Evolutionary conservation across 768 basidiomycete genomes (phyloP), one percentile per base, ranked within the genome.

Genomic region (Cystofilobasidium macerans): DNA sequence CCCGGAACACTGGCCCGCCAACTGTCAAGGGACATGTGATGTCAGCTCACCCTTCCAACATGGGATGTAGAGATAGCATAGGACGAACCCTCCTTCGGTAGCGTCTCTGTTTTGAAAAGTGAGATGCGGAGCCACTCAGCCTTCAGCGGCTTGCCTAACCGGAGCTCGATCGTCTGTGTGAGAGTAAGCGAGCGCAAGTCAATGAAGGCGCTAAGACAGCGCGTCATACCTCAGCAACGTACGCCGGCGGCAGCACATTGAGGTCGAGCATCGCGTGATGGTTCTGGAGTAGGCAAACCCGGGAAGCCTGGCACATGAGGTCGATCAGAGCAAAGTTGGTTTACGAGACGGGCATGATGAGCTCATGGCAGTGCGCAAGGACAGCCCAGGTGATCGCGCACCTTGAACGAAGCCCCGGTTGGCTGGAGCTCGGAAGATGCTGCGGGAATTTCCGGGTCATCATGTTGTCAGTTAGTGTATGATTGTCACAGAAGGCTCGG

Each of bases 351-450:
- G n/a, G n/a, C n/a, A n/a, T n/a, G n/a, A n/a, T n/a, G n/a, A n/a
- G n/a, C n/a, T n/a, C n/a, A n/a, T n/a, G n/a, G n/a, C n/a, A n/a
- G n/a, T n/a, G n/a, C n/a, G n/a, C n/a, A n/a, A n/a, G n/a, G n/a
- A n/a, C n/a, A n/a, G n/a, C n/a, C n/a, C n/a, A n/a, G n/a, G n/a
- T n/a, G n/a, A n/a, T n/a, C n/a, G 9, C 54, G 30, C n/a, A 64
- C 63, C 63, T 16, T 57, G 54, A 3, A 64, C 56, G 63, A 64
- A 64, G 20, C 40, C 63, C 42, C 53, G 20, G 53, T 64, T 64
- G 13, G 63, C 63, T 11, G 63, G 63, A 18, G 63, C 63, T 24
- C 63, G 42, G 22, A 64, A 48, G 13, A 64, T 22, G 30, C 63
- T 64, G 57, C 16, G 63, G n/a, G n/a, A n/a, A n/a, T n/a, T n/a